Evolutionary conservation across 148 eudicot genomes (phyloP).

Genomic region (Polygonum aviculare): DNA sequence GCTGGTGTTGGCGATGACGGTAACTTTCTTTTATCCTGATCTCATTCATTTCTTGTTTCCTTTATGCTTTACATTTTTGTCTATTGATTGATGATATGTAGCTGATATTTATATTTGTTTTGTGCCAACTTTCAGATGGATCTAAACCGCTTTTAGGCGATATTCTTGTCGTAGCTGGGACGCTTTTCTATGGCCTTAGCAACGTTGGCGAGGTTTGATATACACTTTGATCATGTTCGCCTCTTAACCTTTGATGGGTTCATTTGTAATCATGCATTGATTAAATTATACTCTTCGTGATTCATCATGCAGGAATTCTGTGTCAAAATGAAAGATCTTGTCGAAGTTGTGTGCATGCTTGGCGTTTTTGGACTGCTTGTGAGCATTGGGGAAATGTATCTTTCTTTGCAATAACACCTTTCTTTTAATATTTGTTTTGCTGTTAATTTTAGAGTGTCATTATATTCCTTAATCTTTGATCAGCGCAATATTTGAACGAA

Average conservation of each 20-base stretch:
- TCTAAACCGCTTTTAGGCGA: slow-evolving; percentile 81
- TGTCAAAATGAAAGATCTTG: slow-evolving; percentile 57
- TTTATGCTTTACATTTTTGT: background rate
- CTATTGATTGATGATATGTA: background rate
- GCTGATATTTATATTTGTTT: background rate
- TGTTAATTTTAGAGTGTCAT: background rate
- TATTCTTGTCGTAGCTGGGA: slow-evolving; percentile 57
- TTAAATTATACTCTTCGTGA: background rate
- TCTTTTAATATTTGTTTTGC: background rate
- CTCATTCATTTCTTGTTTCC: background rate
- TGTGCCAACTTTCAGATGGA: slow-evolving; percentile 46
- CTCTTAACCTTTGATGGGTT: background rate
- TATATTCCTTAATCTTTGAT: slow-evolving; percentile 23
- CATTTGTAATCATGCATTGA: background rate
- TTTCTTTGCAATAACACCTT: slow-evolving; percentile 16
- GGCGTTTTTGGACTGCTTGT: slow-evolving; percentile 67
- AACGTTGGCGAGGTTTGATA: slow-evolving; percentile 72
- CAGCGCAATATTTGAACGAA: slow-evolving; percentile 59
- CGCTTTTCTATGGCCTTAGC: slow-evolving; percentile 65
- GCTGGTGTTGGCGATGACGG: slow-evolving; percentile 73
- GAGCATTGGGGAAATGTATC: slow-evolving; percentile 75
- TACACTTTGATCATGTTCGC: background rate
- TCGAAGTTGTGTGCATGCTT: slow-evolving; percentile 74
- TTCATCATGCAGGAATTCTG: slow-evolving; percentile 57
- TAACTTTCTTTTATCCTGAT: slow-evolving; percentile 18